phyloP scores from a whole-genome alignment of 2,329 filamentous ascomycete species.

The Pseudonectria buxi region DNA sequence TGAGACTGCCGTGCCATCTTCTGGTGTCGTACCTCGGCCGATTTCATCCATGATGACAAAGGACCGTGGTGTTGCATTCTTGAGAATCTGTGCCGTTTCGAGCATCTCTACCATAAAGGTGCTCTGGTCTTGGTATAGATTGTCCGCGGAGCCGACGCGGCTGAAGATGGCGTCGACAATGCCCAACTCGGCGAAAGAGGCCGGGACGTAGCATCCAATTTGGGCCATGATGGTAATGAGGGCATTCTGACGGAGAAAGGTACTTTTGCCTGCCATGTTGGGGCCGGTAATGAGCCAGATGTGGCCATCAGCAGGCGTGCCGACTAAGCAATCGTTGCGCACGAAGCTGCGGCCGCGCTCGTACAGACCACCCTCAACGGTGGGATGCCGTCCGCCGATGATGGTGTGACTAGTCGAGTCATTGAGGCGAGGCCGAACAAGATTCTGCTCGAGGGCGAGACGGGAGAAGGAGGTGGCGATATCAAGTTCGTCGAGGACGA shows the following conservation, averaged over 20 bases:
- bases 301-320: slow-evolving; percentile 56
- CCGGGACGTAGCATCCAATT: slow-evolving; percentile 86
- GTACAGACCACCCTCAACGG: slow-evolving; percentile 76
- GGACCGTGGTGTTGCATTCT: slow-evolving; percentile 71
- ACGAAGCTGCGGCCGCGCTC: slow-evolving; percentile 77
- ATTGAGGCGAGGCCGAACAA: slow-evolving; percentile 68
- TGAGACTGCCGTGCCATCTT: slow-evolving; percentile 84
- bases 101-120: slow-evolving; percentile 99
- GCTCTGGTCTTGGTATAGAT: slow-evolving; percentile 88
- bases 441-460: slow-evolving; percentile 66
- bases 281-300: slow-evolving; percentile 69
- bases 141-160: slow-evolving; percentile 88
- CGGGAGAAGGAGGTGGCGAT: slow-evolving; percentile 79
- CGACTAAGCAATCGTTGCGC: slow-evolving; percentile 78
- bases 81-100: slow-evolving; percentile 86
- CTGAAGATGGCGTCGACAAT: slow-evolving; percentile 96
- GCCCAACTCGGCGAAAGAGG: slow-evolving; percentile 75
- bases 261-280: slow-evolving; percentile 99
- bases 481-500: slow-evolving; percentile 90
- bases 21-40: slow-evolving; percentile 85
- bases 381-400: slow-evolving; percentile 81
- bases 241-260: slow-evolving; percentile 91
- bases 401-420: slow-evolving; percentile 63
- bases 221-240: slow-evolving; percentile 91
- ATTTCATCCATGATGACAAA: slow-evolving; percentile 99